These are phyloP conservation scores for Dactylonectria macrodidyma DNA, from an alignment of 2,329 filamentous ascomycete species.

Conservation along the genomic window DNA sequence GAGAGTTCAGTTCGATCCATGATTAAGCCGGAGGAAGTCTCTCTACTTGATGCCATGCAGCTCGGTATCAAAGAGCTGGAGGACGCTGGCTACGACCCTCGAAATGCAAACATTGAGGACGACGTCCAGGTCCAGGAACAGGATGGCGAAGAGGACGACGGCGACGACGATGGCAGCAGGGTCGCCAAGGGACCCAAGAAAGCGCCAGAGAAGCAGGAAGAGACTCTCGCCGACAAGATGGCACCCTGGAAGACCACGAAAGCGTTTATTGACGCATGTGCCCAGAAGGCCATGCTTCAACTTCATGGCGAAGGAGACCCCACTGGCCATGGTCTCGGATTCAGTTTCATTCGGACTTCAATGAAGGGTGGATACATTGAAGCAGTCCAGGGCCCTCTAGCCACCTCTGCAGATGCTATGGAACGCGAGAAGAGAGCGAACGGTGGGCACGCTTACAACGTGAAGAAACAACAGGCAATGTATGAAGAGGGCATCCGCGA, in stretches of 20 bases:
- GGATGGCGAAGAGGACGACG: conserved; percentile 70
- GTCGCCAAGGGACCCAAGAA: conserved; percentile 59
- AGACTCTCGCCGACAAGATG: conserved; percentile 88
- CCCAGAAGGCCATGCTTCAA: conserved; percentile 96
- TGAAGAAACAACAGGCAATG: conserved; percentile 91
- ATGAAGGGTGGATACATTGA: conserved; percentile 98
- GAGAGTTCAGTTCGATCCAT: conserved; percentile 85
- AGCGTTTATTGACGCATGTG: conserved; percentile 94
- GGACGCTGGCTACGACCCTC: conserved; percentile 88
- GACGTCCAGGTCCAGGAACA: conserved; percentile 75
- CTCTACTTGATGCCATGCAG: conserved; percentile 95
- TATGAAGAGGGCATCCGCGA: conserved; percentile 93
- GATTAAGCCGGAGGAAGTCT: conserved; percentile 97
- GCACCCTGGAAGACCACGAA: conserved; percentile 98
- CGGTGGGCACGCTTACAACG: conserved; percentile 97
- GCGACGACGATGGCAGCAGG: conserved; percentile 60
- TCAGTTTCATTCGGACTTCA: conserved; percentile 97
- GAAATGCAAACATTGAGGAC: conserved; percentile 73
- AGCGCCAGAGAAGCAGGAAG: conserved; percentile 66
- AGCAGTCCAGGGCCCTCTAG: conserved; percentile 77
- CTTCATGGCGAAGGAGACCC: conserved; percentile 96
- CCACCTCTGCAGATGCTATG: conserved; percentile 85
- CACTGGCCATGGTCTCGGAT: conserved; percentile 91
- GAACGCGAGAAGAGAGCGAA: conserved; percentile 90
- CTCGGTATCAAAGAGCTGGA: conserved; percentile 91